A percentile compares a stretch with the other conserved stretches of the same genome.
phyloP scores from a whole-genome alignment of 129 eudicot species.

The Deinandra increscens region DNA sequence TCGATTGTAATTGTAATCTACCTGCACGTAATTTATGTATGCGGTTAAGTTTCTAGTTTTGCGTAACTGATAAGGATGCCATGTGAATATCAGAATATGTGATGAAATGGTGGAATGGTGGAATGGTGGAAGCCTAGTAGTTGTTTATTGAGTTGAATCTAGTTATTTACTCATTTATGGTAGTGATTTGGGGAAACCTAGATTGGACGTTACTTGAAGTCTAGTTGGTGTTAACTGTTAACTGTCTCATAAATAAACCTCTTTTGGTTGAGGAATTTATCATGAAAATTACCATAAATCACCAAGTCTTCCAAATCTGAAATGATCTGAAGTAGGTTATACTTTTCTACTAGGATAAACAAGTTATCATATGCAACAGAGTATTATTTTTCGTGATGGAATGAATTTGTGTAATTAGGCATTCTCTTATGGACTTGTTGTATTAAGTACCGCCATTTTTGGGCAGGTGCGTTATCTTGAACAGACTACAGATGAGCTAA shows the following conservation, averaged over 20 bases:
- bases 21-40: background rate
- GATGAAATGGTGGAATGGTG: too few species aligned
- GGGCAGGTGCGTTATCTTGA: constrained; percentile 72
- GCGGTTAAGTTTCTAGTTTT: constrained; percentile 6
- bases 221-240: constrained; percentile 4
- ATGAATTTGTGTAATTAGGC: background rate
- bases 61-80: too few species aligned
- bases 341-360: background rate
- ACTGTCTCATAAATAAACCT: background rate
- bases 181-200: constrained; percentile 30
- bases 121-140: too few species aligned
- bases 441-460: background rate
- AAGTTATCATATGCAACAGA: background rate
- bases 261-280: background rate
- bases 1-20: constrained; percentile 19
- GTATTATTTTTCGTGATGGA: background rate
- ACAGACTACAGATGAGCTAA: constrained; percentile 78
- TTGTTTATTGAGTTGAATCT: constrained; percentile 17
- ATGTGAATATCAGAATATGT: too few species aligned
- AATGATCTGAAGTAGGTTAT: constrained; percentile 2
- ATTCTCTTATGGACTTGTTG: background rate
- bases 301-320: constrained; percentile 5
- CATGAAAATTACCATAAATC: background rate
- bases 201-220: background rate
- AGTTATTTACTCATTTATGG: background rate